These are phyloP conservation scores for Colletotrichum plurivorum DNA, from an alignment of 2,329 filamentous ascomycete species.

Conservation along the genomic window DNA sequence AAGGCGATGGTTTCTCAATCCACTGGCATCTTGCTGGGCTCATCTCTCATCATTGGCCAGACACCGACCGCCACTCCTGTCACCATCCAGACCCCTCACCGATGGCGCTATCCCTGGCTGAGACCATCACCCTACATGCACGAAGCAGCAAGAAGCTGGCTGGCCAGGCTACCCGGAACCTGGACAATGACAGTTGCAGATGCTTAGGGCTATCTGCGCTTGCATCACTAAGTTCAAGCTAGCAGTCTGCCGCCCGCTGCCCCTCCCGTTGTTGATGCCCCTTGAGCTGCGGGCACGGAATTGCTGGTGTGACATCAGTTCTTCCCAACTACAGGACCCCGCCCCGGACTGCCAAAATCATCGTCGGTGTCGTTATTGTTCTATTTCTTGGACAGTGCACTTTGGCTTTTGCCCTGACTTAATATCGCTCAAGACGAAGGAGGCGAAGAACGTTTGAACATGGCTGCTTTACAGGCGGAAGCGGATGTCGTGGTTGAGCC, in stretches of 20 bases:
- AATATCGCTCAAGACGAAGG: too few relatives aligned
- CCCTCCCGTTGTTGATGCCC: not conserved
- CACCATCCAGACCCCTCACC: not conserved
- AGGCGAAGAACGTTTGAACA: not conserved
- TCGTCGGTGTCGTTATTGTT: not conserved
- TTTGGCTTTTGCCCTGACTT: too few relatives aligned
- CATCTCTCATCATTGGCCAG: not conserved
- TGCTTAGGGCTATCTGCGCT: not conserved
- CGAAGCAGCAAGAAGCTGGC: not conserved
- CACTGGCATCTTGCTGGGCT: not conserved
- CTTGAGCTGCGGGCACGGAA: not conserved
- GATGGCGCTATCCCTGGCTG: not conserved
- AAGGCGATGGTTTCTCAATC: not conserved
- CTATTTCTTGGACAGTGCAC: not conserved
- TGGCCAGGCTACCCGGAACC: slow-evolving; percentile 18
- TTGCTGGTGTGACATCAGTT: not conserved
- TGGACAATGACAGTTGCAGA: not conserved
- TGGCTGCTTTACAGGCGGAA: slow-evolving; percentile 1
- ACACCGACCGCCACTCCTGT: slow-evolving; percentile 6
- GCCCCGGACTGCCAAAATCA: not conserved
- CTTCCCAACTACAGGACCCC: slow-evolving; percentile 14
- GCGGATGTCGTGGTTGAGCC: slow-evolving; percentile 30
- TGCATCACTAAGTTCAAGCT: too few relatives aligned
- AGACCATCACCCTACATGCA: too few relatives aligned
- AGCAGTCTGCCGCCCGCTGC: not conserved